Percentiles rank a stretch among this genome's conserved stretches.
Evolutionary conservation across 176 grass and related monocot species (phyloP).

Genomic region (Urochloa ruziziensis): DNA sequence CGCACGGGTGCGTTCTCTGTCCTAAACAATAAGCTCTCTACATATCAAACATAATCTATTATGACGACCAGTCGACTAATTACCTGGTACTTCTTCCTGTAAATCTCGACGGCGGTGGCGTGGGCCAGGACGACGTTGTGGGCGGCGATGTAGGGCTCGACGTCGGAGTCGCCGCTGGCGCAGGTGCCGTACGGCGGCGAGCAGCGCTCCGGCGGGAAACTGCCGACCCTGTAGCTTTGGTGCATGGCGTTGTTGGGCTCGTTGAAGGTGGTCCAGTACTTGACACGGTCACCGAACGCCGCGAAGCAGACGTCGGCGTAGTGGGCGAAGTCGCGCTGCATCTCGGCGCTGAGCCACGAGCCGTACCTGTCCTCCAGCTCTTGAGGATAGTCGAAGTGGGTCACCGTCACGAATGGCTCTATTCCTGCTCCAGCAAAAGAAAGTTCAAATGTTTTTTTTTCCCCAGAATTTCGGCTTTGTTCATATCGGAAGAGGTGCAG

Average conservation of each 20-base stretch:
- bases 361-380: constrained; percentile 55
- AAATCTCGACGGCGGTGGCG: constrained; percentile 2
- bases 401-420: constrained; percentile 71
- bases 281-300: constrained; percentile 73
- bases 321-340: constrained; percentile 54
- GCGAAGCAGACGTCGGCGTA: constrained; percentile 68
- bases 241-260: constrained; percentile 50
- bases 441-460: too few relatives aligned
- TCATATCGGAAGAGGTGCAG: background rate
- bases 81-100: background rate
- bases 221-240: constrained; percentile 19
- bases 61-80: too few relatives aligned
- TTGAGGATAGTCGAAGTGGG: constrained; percentile 63
- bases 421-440: constrained; percentile 42
- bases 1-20: too few relatives aligned
- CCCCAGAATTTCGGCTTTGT: background rate
- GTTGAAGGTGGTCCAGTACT: constrained; percentile 73
- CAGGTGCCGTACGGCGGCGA: constrained; percentile 10
- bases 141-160: background rate
- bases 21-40: too few relatives aligned
- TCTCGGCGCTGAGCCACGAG: constrained; percentile 50
- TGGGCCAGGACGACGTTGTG: constrained; percentile 7
- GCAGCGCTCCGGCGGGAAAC: background rate
- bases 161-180: background rate
- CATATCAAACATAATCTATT: too few relatives aligned